A percentile compares a stretch with the other conserved stretches of the same genome.
Conservation (phyloP, 2,329 filamentous ascomycete genomes). For the Polytolypa hystricis region DNA sequence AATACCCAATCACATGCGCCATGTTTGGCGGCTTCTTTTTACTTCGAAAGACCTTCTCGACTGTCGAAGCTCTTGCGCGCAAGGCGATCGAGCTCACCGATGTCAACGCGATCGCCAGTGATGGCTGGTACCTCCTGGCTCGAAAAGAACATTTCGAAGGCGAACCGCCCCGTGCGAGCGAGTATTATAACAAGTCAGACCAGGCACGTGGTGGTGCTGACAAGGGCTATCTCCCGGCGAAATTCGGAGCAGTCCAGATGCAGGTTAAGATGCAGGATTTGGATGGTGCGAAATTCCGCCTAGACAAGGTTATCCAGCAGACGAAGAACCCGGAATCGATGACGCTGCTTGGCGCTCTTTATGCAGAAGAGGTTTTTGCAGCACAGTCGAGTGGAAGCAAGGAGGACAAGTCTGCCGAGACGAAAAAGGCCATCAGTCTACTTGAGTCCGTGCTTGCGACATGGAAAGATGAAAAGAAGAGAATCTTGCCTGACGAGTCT, state of each 20-base stretch:
- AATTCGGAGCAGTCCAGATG: slow-evolving; percentile 86
- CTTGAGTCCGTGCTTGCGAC: slow-evolving; percentile 73
- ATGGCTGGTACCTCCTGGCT: slow-evolving; percentile 92
- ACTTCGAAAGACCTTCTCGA: slow-evolving; percentile 64
- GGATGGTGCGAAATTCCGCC: slow-evolving; percentile 80
- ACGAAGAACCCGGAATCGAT: slow-evolving; percentile 78
- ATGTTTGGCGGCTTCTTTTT: slow-evolving; percentile 88
- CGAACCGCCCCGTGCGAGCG: slow-evolving; percentile 61
- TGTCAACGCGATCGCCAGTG: slow-evolving; percentile 90
- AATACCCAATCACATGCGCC: slow-evolving; percentile 77
- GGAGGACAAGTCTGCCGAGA: slow-evolving; percentile 76
- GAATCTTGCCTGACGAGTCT: slow-evolving; percentile 66
- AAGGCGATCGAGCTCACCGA: slow-evolving; percentile 94
- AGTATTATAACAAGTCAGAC: slow-evolving; percentile 84
- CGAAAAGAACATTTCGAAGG: slow-evolving; percentile 80
- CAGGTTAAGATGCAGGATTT: slow-evolving; percentile 73
- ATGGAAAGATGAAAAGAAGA: slow-evolving; percentile 91
- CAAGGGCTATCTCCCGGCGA: slow-evolving; percentile 81
- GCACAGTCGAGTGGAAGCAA: slow-evolving; percentile 67
- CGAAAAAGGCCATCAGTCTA: slow-evolving; percentile 74
- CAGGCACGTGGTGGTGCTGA: slow-evolving; percentile 87
- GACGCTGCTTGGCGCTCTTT: slow-evolving; percentile 80
- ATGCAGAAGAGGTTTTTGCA: slow-evolving; percentile 87
- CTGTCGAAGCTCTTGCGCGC: slow-evolving; percentile 76
- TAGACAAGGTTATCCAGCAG: slow-evolving; percentile 89